Evolutionary conservation across 179 eudicot genomes (phyloP).

Genomic region (Gypsophila paniculata): DNA sequence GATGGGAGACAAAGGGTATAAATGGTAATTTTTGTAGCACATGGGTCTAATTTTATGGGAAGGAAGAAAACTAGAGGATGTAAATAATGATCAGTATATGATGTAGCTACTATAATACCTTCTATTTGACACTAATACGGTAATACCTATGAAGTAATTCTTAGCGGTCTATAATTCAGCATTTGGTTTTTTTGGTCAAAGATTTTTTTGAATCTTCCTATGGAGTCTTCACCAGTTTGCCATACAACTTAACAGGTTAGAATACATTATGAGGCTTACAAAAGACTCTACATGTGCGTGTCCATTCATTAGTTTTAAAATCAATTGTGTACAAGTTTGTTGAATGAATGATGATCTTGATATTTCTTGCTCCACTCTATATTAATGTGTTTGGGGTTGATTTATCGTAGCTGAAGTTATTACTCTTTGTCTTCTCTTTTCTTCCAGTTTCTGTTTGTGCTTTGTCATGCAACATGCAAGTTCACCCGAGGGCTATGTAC

Average conservation of each 20-base stretch:
- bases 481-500: slow-evolving; percentile 83
- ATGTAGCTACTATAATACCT: neutral
- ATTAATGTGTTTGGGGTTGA: neutral
- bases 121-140: slow-evolving; percentile 15
- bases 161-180: neutral
- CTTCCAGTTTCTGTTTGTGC: slow-evolving; percentile 81
- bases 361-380: neutral
- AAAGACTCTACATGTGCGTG: neutral
- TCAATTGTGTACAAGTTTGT: neutral
- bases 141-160: neutral
- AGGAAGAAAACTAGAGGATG: neutral
- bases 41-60: too few relatives aligned
- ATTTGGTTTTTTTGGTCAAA: neutral
- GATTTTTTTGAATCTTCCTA: neutral
- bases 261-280: neutral
- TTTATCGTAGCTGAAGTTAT: slow-evolving; percentile 18
- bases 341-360: slow-evolving; percentile 1
- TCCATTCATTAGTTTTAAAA: neutral
- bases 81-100: neutral
- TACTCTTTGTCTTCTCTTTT: slow-evolving; percentile 6
- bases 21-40: too few relatives aligned
- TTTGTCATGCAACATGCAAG: slow-evolving; percentile 81
- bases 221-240: too few relatives aligned
- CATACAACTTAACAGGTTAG: neutral
- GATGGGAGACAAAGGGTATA: too few relatives aligned